These are phyloP conservation scores for Tagetes patula DNA, from an alignment of 129 eudicot species.

Conservation along the genomic window DNA sequence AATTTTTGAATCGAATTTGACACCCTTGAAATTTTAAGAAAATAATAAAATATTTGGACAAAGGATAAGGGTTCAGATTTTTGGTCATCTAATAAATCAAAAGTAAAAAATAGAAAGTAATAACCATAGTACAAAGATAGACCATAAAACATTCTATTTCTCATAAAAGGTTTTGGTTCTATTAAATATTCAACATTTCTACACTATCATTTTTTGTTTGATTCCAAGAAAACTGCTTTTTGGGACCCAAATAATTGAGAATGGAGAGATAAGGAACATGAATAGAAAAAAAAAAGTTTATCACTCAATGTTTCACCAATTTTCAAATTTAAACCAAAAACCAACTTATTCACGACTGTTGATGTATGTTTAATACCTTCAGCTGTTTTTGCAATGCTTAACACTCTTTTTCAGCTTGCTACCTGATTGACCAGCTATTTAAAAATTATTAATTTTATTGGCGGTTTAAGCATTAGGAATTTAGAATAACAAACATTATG, in stretches of 20 bases:
- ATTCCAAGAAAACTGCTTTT: background rate
- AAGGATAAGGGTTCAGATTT: background rate
- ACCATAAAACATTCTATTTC: background rate
- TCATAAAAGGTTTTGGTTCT: background rate
- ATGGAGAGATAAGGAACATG: background rate
- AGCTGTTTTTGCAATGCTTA: background rate
- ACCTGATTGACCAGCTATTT: background rate
- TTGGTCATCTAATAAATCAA: background rate
- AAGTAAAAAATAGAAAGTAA: background rate
- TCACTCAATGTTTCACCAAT: background rate
- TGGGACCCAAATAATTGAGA: background rate
- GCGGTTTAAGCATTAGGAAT: background rate
- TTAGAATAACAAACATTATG: background rate
- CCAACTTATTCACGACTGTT: too few species aligned
- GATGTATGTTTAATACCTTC: background rate
- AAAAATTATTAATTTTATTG: background rate
- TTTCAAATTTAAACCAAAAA: background rate
- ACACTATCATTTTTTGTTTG: background rate
- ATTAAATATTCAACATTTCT: background rate
- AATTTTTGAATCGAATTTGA: background rate
- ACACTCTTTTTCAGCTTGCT: background rate
- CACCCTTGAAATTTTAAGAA: background rate
- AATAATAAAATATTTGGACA: background rate
- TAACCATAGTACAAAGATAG: background rate
- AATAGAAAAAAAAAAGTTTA: background rate